Base-by-base conservation (phyloP, 495 filamentous ascomycete genomes). In the Symbiotaphrina buchneri region DNA sequence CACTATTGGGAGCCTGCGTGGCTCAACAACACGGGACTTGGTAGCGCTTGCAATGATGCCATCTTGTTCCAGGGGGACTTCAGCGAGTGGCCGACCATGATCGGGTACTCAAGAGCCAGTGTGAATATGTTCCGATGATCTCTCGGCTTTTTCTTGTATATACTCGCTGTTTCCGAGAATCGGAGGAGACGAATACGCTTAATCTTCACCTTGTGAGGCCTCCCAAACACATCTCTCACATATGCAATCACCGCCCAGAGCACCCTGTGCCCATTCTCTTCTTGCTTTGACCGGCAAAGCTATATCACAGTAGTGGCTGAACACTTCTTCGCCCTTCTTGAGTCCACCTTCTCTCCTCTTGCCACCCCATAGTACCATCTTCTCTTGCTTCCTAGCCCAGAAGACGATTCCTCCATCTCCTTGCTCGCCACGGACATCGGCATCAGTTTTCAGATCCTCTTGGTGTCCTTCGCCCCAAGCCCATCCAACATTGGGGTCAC, bases 271-370 rank as follows among this genome's bases (percentile, higher is more conserved):
- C 79, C 85, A 92, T 45, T 91, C 85, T 44, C 90, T 66, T 38
- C 87, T 59, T 43, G 85, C 63, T 39, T 66, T 59, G 1, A 92
- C 81, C 5, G 58, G 56, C 41, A 97, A 42, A 11, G 67, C 56
- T 32, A 93, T 68, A 53, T 97, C 87, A 46, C 83, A 92, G 49
- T 97, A 97, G 55, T 94, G 85, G 44, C 74, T 91, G 36, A 90
- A 39, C 19, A 94, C 66, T 54, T 97, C 85, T 41, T 87, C 63
- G 1, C 80, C 82, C 34, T 65, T 66, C 40, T 51, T 58, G 38
- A 95, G 68, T 0, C 76, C 77, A 0, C 56, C 57, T 33, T 46
- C 35, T 28, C 44, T 33, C 33, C 37, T 44, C 14, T 43, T 18
- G 16, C 18, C n/a, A 27, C 29, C 40, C 22, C 40, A 41, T 38